Base-by-base conservation (phyloP, 139 green algal species). In the Coelastrella sp. region DNA sequence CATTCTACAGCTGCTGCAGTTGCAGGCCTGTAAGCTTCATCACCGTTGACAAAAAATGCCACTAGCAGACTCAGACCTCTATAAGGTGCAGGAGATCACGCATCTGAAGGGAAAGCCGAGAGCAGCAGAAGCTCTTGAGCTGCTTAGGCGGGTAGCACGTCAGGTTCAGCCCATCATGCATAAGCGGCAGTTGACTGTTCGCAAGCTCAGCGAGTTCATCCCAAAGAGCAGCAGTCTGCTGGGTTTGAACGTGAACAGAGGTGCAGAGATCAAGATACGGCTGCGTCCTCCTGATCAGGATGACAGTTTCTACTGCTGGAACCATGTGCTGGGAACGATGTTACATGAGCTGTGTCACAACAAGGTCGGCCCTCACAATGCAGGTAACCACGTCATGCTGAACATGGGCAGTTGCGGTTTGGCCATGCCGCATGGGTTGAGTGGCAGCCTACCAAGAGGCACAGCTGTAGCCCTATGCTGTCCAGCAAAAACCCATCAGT, bases 81-180 rank as follows among this genome's bases (percentile, higher is more conserved):
- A 35, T 10, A 88, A 88, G 35, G 82, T 88, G 61, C 82, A 63
- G 15, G 65, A 88, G 8, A 88, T 86, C 22, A 59, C 6, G 8
- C 14, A 25, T 68, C 6, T 82, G 61, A 75, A 87, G 5, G 73
- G 80, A 49, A 82, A 66, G 8, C 19, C 65, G 7, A 58, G 74
- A 8, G 68, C 70, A 70, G 82, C 66, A 20, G 93, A 97, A 81
- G 96, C 96, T 0, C 75, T 82, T 12, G 24, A 91, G 35, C 59
- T 96, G 78, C 92, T 98, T 6, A 87, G 94, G 74, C 57, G n/a
- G 5, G 93, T 95, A 20, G 92, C 94, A 8, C 76, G 76, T 75
- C 96, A 98, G 83, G 97, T 99, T n/a, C 96, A 99, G 91, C 97
- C 97, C 63, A 96, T 99, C 79, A 96, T 99, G 94, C 84, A 91